These are phyloP conservation scores for Takashimella koratensis DNA, from an alignment of 1,284 basidiomycete genomes.

Conservation along the genomic window DNA sequence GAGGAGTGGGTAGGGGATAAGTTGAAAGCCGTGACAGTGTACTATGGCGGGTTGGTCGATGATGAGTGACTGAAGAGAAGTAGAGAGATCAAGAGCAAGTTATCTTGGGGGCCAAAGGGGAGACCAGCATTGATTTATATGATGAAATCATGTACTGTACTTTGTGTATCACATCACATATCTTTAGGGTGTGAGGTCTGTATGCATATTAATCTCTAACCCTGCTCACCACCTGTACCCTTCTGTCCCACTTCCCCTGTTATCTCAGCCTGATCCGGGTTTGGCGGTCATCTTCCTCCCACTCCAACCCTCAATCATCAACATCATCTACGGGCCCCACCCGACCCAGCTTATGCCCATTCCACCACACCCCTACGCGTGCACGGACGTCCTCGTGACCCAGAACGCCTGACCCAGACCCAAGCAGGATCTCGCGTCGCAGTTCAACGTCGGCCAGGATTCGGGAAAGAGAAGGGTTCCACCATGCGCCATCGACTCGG, in stretches of 20 bases:
- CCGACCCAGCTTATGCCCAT: conserved; percentile 8
- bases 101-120: no score
- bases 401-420: background rate
- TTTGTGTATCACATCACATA: background rate
- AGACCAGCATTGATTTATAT: background rate
- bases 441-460: conserved; percentile 9
- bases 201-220: no score
- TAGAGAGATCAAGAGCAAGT: background rate
- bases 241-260: no score
- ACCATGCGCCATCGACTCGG: conserved; percentile 8
- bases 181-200: no score
- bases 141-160: no score
- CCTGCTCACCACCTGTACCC: no score
- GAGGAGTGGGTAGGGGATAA: conserved; percentile 55
- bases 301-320: background rate
- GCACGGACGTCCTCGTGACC: background rate
- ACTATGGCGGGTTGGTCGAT: conserved; percentile 51
- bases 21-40: conserved; percentile 54
- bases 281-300: no score
- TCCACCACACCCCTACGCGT: conserved; percentile 12
- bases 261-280: no score
- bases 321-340: conserved; percentile 4
- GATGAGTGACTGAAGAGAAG: conserved; percentile 6
- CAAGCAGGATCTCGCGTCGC: conserved; percentile 5
- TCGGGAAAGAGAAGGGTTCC: conserved; percentile 7